A percentile compares a stretch with the other conserved stretches of the same genome.
These are phyloP conservation scores for Globisporangium orthogonon DNA, from an alignment of 352 stramenopile species.

Conservation along the genomic window DNA sequence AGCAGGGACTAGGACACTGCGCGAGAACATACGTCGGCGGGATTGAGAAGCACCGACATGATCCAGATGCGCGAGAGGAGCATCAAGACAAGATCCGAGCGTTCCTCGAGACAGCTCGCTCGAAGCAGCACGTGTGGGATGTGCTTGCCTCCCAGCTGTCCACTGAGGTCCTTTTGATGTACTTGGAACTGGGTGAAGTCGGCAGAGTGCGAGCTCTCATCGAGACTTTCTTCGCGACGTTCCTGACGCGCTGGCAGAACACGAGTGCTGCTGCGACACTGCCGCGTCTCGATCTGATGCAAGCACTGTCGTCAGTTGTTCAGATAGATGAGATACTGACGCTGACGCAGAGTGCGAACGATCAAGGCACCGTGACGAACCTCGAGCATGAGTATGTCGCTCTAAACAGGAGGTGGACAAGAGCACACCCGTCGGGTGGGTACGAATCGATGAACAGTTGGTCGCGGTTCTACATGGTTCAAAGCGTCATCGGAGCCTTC, in stretches of 20 bases:
- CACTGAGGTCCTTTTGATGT: constrained; percentile 41
- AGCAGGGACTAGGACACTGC: constrained; percentile 55
- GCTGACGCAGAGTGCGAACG: constrained; percentile 10
- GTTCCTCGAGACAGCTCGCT: constrained; percentile 21
- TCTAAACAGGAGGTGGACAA: constrained; percentile 38
- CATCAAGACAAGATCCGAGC: constrained; percentile 7
- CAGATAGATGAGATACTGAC: constrained; percentile 51
- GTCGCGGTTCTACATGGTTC: constrained; percentile 62
- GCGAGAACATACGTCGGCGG: constrained; percentile 37
- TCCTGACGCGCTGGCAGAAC: constrained; percentile 52
- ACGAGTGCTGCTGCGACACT: constrained; percentile 37
- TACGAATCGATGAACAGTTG: constrained; percentile 46
- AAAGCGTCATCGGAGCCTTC: constrained; percentile 29
- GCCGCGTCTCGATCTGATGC: constrained; percentile 49
- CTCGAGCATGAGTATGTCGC: constrained; percentile 11
- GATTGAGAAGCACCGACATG: constrained; percentile 10
- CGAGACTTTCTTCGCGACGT: constrained; percentile 47
- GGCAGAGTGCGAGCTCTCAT: constrained; percentile 45
- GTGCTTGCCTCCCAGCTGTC: constrained; percentile 37
- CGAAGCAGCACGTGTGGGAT: constrained; percentile 27
- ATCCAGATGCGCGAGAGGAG: background rate
- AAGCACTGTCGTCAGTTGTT: constrained; percentile 57
- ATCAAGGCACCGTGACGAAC: background rate
- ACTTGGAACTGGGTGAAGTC: constrained; percentile 33
- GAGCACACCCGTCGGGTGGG: constrained; percentile 30